These are phyloP conservation scores for Tolypocladium album DNA, from an alignment of 2,329 filamentous ascomycete species.

Conservation along the genomic window DNA sequence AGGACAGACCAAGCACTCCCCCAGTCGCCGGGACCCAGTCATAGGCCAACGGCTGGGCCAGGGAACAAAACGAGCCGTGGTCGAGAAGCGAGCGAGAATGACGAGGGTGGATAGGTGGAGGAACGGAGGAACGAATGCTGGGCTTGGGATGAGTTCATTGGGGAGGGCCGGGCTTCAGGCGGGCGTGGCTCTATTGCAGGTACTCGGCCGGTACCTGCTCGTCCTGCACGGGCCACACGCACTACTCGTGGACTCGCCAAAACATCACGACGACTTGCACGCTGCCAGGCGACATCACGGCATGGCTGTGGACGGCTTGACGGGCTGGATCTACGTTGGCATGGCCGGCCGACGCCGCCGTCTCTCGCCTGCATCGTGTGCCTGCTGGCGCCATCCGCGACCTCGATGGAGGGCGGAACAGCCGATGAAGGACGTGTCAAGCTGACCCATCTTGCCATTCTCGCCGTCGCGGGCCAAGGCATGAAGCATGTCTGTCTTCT, in stretches of 20 bases:
- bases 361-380: neutral
- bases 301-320: no score
- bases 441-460: neutral
- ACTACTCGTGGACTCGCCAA: neutral
- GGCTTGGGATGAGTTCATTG: neutral
- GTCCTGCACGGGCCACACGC: neutral
- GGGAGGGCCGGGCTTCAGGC: neutral
- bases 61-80: neutral
- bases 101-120: slow-evolving; percentile 1
- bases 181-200: neutral
- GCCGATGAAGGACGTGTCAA: neutral
- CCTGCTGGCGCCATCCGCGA: neutral
- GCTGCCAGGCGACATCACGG: no score
- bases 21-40: neutral
- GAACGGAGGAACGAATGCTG: slow-evolving; percentile 3
- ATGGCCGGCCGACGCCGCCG: no score
- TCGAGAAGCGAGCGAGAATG: neutral
- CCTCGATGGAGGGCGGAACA: no score
- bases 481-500: neutral
- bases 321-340: no score
- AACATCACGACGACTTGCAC: neutral
- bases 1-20: neutral
- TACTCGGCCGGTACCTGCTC: neutral
- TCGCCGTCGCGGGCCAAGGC: neutral
- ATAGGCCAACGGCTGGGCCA: neutral